These are phyloP conservation scores for Thalia dealbata DNA, from an alignment of 176 grass and related monocot species.

Conservation along the genomic window DNA sequence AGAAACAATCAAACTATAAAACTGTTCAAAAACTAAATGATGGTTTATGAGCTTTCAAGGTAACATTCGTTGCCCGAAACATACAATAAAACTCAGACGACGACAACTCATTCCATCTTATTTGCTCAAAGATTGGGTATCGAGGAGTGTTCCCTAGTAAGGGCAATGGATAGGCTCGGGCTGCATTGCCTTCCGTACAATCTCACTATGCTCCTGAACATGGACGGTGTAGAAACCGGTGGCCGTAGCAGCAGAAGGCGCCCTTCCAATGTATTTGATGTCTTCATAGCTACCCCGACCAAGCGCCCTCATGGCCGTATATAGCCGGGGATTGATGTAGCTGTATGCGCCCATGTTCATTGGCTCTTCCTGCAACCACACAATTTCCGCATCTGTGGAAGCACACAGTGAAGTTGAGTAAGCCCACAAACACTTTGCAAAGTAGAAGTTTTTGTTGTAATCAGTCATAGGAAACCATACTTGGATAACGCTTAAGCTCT, in stretches of 20 bases:
- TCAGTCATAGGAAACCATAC: slow-evolving; percentile 31
- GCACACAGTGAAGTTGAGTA: neutral
- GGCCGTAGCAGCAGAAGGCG: slow-evolving; percentile 83
- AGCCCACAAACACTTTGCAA: neutral
- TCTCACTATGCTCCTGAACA: slow-evolving; percentile 65
- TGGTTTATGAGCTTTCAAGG: neutral
- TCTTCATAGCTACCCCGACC: slow-evolving; percentile 56
- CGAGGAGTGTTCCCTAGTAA: slow-evolving; percentile 7
- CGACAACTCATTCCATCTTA: neutral
- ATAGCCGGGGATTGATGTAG: slow-evolving; percentile 63
- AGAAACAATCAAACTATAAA: neutral
- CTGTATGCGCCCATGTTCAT: slow-evolving; percentile 95
- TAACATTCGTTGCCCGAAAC: neutral
- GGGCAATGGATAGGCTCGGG: slow-evolving; percentile 48
- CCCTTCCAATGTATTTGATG: slow-evolving; percentile 83
- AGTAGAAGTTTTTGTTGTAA: neutral
- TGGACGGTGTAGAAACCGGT: slow-evolving; percentile 77
- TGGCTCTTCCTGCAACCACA: slow-evolving; percentile 95
- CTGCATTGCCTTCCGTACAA: slow-evolving; percentile 68
- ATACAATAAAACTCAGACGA: neutral
- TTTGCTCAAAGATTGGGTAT: neutral
- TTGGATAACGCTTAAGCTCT: slow-evolving; percentile 91
- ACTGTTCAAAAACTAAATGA: neutral
- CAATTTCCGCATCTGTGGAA: slow-evolving; percentile 75
- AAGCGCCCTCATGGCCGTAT: slow-evolving; percentile 61